Base-by-base conservation (phyloP, 2,329 filamentous ascomycete species). In the Cytospora mali region DNA sequence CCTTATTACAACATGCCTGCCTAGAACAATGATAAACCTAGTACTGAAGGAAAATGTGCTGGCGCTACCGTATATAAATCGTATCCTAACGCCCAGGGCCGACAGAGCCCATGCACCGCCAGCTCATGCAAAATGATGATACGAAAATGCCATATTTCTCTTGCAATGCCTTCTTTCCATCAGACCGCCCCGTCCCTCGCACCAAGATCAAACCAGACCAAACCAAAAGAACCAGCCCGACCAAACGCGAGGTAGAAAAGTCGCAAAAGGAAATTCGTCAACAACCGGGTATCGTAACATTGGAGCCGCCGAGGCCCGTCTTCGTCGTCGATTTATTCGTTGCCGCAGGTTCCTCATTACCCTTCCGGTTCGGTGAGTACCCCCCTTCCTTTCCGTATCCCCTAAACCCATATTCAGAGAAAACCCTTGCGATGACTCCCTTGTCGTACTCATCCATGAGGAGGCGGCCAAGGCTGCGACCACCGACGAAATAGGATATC, bases 1-100 rank as follows among this genome's bases (percentile, higher is more conserved):
- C 53, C 21, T n/a, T 60, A 55, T 54, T 55, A 60, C 35, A 39
- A 28, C n/a, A 58, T 52, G 27, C 53, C 46, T 55, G 39, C 27
- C 48, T 49, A 23, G 18, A 60, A n/a, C 51, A 28, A 31, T 49
- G 33, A 48, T 35, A 11, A 28, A 31, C 35, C 56, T 54, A 55
- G 58, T 35, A 60, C 25, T 33, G 39, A 59, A 6, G 42, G 21
- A 23, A 31, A 49, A 55, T 58, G 64, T 61, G 64, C 57, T 56
- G 61, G 62, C 61, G 57, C 57, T 61, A 55, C 61, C 61, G 21
- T 65, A 39, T 63, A 65, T 49, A 53, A 60, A 46, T 25, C 23
- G 42, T 55, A 54, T 62, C 55, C 56, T 49, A 60, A 65, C 63
- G 56, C 60, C 60, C 23, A 16, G 27, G 50, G 16, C 54, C 23